Evolutionary conservation across 2,329 filamentous ascomycete species (phyloP).

Genomic region (Orbilia brochopaga): DNA sequence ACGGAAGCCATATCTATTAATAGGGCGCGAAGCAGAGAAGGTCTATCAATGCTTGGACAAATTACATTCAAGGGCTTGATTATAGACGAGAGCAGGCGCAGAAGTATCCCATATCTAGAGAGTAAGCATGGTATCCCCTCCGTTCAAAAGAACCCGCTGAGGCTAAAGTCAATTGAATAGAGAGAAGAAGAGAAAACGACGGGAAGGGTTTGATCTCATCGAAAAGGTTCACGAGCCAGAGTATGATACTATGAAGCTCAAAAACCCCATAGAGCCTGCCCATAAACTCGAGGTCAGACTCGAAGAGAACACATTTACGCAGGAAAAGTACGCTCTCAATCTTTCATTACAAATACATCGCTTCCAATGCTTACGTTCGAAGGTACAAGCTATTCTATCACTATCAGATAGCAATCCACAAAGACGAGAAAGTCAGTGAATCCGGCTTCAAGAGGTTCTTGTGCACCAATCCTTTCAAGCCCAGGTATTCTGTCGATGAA

Average conservation of each 20-base stretch:
- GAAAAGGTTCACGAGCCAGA: slow-evolving; percentile 75
- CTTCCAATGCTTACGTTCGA: slow-evolving; percentile 2
- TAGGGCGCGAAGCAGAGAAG: slow-evolving; percentile 74
- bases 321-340: slow-evolving; percentile 69
- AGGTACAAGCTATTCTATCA: slow-evolving; percentile 69
- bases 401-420: slow-evolving; percentile 76
- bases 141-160: neutral
- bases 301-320: slow-evolving; percentile 72
- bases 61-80: slow-evolving; percentile 70
- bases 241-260: slow-evolving; percentile 59
- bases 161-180: slow-evolving; percentile 55
- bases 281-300: slow-evolving; percentile 73
- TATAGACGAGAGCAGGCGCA: slow-evolving; percentile 71
- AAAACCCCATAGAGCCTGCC: slow-evolving; percentile 68
- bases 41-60: slow-evolving; percentile 77
- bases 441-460: slow-evolving; percentile 74
- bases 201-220: slow-evolving; percentile 71
- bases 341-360: slow-evolving; percentile 7
- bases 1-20: slow-evolving; percentile 70
- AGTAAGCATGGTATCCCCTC: slow-evolving; percentile 60
- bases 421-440: slow-evolving; percentile 69
- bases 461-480: slow-evolving; percentile 70
- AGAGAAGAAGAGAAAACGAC: slow-evolving; percentile 65
- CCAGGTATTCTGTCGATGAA: slow-evolving; percentile 60
- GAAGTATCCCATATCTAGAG: slow-evolving; percentile 71